These are phyloP conservation scores for Cylindrotheca fusiformis DNA, from an alignment of 108 stramenopile genomes.

Conservation along the genomic window DNA sequence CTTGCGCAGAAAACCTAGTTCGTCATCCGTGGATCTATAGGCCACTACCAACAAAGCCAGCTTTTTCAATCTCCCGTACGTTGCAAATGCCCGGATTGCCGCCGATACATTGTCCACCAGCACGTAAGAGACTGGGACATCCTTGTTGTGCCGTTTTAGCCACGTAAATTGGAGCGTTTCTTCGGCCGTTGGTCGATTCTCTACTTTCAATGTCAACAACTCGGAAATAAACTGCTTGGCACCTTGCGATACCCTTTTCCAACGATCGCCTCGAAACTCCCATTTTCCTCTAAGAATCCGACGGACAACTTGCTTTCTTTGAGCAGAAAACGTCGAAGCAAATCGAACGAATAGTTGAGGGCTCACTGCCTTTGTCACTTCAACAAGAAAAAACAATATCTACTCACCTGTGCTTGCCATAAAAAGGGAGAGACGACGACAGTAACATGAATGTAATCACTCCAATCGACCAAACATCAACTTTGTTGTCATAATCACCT, in stretches of 20 bases:
- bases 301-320: constrained; percentile 39
- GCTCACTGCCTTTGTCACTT: too few relatives aligned
- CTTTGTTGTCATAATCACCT: constrained; percentile 64
- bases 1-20: constrained; percentile 54
- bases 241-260: constrained; percentile 34
- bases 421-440: constrained; percentile 71
- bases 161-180: constrained; percentile 35
- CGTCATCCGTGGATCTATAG: constrained; percentile 61
- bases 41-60: constrained; percentile 71
- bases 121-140: constrained; percentile 7
- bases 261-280: constrained; percentile 41
- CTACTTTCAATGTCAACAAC: constrained; percentile 33
- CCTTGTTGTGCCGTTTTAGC: constrained; percentile 17
- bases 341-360: not conserved
- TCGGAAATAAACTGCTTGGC: constrained; percentile 49
- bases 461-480: constrained; percentile 82
- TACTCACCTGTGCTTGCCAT: constrained; percentile 40
- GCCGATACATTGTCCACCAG: constrained; percentile 41
- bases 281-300: constrained; percentile 46
- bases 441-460: constrained; percentile 77
- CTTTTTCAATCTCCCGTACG: constrained; percentile 54
- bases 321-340: too few relatives aligned
- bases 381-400: too few relatives aligned
- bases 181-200: constrained; percentile 37
- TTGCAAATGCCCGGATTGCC: constrained; percentile 46